Base-by-base conservation (phyloP, 2,329 filamentous ascomycete genomes). In the Tothia fuscella region DNA sequence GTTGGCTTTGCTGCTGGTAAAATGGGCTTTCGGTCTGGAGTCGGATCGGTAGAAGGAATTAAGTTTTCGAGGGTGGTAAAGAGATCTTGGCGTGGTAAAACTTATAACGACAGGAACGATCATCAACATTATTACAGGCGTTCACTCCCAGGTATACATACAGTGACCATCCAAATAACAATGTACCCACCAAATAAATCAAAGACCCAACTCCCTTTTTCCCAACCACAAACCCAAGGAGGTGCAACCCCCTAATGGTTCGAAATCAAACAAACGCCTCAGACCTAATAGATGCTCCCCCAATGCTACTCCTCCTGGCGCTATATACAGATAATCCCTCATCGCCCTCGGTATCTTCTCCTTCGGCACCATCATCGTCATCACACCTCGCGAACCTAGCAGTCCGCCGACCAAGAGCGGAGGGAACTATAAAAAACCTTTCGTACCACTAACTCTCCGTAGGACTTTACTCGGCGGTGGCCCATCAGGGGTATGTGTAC, bases 351-450 rank as follows among this genome's bases (percentile, higher is more conserved):
- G 22, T 21, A 25, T 17, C 35, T 25, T 21, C 22, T 25, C 35
- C 35, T 25, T 37, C 35, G 4, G 17, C 35, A 37, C 6, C 35
- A 16, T n/a, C 33, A 14, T 17, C 22, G n/a, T 37, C 35, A 4
- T 37, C 35, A 16, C 33, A 22, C 19, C 33, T 36, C 33, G 13
- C 7, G 19, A 20, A 36, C 22, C 19, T 36, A 22, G 19, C 26
- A n/a, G 9, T 34, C 24, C 37, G 20, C 30, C 32, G 22, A 26
- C 38, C 46, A 38, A 43, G 29, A 22, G 40, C 47, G 41, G 44
- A 54, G 47, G 51, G 49, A 50, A 50, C 56, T 64, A 69, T 60
- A 69, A 67, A 66, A 68, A 68, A 65, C 64, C 62, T 60, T 67
- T 67, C 46, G 55, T 57, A 36, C 65, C 57, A 48, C 64, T 67